Base-by-base conservation (phyloP, 305 asterid species). In the Fraxinus velutina region DNA sequence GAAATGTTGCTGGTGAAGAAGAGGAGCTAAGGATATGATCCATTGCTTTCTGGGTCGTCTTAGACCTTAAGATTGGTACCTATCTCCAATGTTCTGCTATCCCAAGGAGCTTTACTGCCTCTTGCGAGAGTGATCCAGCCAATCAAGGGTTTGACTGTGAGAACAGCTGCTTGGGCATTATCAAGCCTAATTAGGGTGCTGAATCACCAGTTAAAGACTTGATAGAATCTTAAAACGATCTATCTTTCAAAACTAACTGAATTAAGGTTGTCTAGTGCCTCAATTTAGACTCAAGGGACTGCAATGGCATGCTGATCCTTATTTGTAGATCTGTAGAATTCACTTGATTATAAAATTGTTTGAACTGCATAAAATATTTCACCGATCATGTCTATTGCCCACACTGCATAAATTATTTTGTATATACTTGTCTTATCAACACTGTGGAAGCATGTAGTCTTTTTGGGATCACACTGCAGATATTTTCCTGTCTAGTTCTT, bases 81-180 rank as follows among this genome's bases (percentile, higher is more conserved):
- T 37, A 37, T 37, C 44, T 37, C 44, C 44, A 6, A 74, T 81
- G 83, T 91, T 86, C 86, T 96, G 78, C 87, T 96, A 73, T 90
- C 93, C 64, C 99, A 94, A 87, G 99, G 99, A 82, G 99, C 98
- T 78, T 88, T 96, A 83, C 93, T 80, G 47, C 93, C 94, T 81
- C 97, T 96, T 81, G 95, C 98, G 77, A 92, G 95, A 88, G 91
- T 96, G 98, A 85, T 94, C 93, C 88, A 92, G 68, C 96, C 97
- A n/a, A 84, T 88, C 90, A 96, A 91, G 91, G 97, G 98, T 36
- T 92, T 98, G 81, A 94, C 98, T 34, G 98, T 96, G 89, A 91
- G 97, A 89, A 96, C 98, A 47, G 98, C 98, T 90, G 98, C 98
- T 71, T 94, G 99, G 99, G 98, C 98, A 73, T 86, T 96, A 77